Base-by-base conservation (phyloP, 768 basidiomycete species). In the Coprinopsis marcescibilis region DNA sequence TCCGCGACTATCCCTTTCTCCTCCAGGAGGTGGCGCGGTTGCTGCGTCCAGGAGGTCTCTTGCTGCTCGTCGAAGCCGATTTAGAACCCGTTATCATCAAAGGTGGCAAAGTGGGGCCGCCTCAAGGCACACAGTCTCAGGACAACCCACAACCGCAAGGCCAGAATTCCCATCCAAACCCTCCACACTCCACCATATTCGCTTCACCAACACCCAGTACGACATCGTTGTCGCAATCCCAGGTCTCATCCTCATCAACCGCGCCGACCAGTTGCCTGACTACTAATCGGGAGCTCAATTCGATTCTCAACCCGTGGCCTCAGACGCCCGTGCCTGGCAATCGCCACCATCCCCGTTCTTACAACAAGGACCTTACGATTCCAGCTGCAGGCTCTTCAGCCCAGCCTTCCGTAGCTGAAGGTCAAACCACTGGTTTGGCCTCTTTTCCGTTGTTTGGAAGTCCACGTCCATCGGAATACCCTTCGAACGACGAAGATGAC, bases 21-120 rank as follows among this genome's bases (percentile, higher is more conserved):
- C 55, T 86, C 3, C 66, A 68, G 46, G 80, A 86, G 64, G 70
- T 83, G 36, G 74, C 70, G 39, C 80, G 85, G 50, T 68, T 87
- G 54, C 72, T 86, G 27, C 79, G 81, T 25, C 82, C 82, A 25
- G 83, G 83, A 47, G 85, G 85, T 17, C 70, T 87, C 35, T 70
- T 83, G 52, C 74, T 85, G 47, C 62, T 86, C 32, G 76, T 84
- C 47, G 85, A 86, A 48, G 72, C 53, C 75, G 21, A 80, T 78
- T 52, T 70, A 73, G 45, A 67, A 66, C 44, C 83, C 79, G 21
- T 58, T 5, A 30, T 43, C 26, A 30, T 30, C 30, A 24, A 27
- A 29, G 41, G 30, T n/a, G 26, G 17, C 26, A 11, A 20, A 10
- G 25, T 24, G 11, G 21, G 11, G 20, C 17, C 21, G 20, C 4